Evolutionary conservation across 176 grass and related monocot genomes (phyloP).

Genomic region (Zoysia japonica): DNA sequence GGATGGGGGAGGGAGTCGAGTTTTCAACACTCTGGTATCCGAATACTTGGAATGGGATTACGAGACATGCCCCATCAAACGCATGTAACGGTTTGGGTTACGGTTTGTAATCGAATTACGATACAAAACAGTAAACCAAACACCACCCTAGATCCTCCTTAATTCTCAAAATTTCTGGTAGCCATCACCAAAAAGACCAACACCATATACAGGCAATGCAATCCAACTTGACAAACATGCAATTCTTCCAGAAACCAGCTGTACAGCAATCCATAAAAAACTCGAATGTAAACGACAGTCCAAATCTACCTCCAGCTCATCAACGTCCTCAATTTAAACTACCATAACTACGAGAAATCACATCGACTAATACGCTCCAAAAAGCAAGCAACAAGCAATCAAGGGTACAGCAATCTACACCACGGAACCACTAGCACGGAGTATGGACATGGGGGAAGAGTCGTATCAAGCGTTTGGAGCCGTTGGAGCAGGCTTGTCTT

Average conservation of each 20-base stretch:
- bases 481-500: slow-evolving; percentile 41
- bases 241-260: background rate
- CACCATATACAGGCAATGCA: background rate
- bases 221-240: background rate
- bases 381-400: slow-evolving; percentile 20
- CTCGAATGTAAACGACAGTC: background rate
- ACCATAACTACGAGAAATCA: slow-evolving; percentile 10
- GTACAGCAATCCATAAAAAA: background rate
- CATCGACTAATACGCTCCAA: background rate
- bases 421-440: background rate
- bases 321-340: background rate
- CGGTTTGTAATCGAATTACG: too few relatives aligned
- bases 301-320: background rate
- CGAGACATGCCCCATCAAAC: too few relatives aligned
- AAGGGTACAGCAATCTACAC: slow-evolving; percentile 27
- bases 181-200: background rate
- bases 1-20: too few relatives aligned
- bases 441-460: background rate
- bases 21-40: too few relatives aligned
- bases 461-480: background rate
- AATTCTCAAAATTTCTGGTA: too few relatives aligned
- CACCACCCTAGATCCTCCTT: too few relatives aligned
- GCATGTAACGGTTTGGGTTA: too few relatives aligned
- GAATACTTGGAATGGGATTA: too few relatives aligned
- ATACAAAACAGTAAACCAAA: too few relatives aligned